A percentile compares a stretch with the other conserved stretches of the same genome.
phyloP scores from a whole-genome alignment of 2,329 filamentous ascomycete genomes.

The Diplodia corticola region DNA sequence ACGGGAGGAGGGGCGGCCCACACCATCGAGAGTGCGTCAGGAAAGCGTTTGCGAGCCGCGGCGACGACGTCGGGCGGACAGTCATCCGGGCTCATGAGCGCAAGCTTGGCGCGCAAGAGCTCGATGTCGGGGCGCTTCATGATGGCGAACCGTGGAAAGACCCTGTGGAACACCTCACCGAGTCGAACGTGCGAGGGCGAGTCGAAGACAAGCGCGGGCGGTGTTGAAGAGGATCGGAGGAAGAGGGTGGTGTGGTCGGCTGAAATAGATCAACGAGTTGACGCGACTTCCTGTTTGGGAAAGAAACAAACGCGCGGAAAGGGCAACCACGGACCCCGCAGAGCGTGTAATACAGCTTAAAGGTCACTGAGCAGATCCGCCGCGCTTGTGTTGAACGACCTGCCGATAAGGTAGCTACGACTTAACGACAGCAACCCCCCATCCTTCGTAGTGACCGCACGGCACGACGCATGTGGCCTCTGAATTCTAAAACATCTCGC shows the following conservation, averaged over 20 bases:
- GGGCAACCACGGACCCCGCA: not conserved
- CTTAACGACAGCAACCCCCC: not conserved
- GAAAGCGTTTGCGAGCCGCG: slow-evolving; percentile 74
- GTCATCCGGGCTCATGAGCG: not conserved
- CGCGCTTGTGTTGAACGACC: not conserved
- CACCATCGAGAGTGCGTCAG: slow-evolving; percentile 48
- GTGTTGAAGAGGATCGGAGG: not conserved
- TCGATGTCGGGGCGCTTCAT: not conserved
- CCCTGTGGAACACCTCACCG: not conserved
- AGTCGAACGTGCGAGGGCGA: not conserved
- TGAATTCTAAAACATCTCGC: not conserved
- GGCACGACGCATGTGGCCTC: not conserved
- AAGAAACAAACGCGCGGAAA: not conserved
- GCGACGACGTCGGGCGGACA: slow-evolving; percentile 71
- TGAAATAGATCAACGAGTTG: too few species aligned
- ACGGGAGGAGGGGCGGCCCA: not conserved
- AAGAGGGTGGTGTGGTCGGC: too few species aligned
- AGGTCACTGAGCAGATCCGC: not conserved
- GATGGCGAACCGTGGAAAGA: not conserved
- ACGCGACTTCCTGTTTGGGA: not conserved
- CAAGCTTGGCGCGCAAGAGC: slow-evolving; percentile 16
- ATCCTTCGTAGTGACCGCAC: not conserved
- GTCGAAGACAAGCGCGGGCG: not conserved
- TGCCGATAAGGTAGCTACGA: not conserved
- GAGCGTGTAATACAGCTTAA: not conserved